Percentiles rank a stretch among this genome's conserved stretches.
These are phyloP conservation scores for Coemansia sp. DNA, from an alignment of 192 early-diverging fungal species.

Conservation along the genomic window DNA sequence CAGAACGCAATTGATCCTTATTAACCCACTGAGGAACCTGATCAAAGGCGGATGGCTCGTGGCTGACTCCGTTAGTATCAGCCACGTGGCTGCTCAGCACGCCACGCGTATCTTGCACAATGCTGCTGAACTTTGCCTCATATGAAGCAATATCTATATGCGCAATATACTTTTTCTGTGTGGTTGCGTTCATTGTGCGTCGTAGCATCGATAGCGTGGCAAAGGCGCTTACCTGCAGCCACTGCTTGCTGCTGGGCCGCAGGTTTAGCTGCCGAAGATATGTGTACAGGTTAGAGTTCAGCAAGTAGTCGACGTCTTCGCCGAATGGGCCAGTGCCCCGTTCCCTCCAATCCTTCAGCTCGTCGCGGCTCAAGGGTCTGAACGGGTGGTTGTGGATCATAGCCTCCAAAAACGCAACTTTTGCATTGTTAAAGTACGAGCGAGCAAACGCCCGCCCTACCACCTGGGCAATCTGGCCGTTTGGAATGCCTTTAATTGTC, in stretches of 20 bases:
- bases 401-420: slow-evolving; percentile 30
- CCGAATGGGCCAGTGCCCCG: slow-evolving; percentile 38
- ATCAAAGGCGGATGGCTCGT: slow-evolving; percentile 28
- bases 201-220: slow-evolving; percentile 51
- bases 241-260: slow-evolving; percentile 38
- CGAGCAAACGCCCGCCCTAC: slow-evolving; percentile 45
- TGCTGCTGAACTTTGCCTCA: slow-evolving; percentile 18
- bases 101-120: slow-evolving; percentile 15
- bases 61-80: no score
- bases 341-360: slow-evolving; percentile 35
- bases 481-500: slow-evolving; percentile 16
- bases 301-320: slow-evolving; percentile 33
- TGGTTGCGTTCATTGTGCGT: slow-evolving; percentile 24
- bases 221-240: slow-evolving; percentile 41
- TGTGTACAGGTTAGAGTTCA: slow-evolving; percentile 41
- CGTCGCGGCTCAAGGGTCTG: slow-evolving; percentile 38
- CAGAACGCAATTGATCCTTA: slow-evolving; percentile 6
- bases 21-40: slow-evolving; percentile 18
- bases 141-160: slow-evolving; percentile 31
- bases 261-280: slow-evolving; percentile 31
- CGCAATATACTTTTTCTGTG: slow-evolving; percentile 22
- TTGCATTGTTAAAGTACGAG: slow-evolving; percentile 25
- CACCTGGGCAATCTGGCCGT: slow-evolving; percentile 15
- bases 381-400: slow-evolving; percentile 53
- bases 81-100: slow-evolving; percentile 2